These are phyloP conservation scores for Macrocybe gigantea DNA, from an alignment of 768 basidiomycete genomes.

Conservation along the genomic window DNA sequence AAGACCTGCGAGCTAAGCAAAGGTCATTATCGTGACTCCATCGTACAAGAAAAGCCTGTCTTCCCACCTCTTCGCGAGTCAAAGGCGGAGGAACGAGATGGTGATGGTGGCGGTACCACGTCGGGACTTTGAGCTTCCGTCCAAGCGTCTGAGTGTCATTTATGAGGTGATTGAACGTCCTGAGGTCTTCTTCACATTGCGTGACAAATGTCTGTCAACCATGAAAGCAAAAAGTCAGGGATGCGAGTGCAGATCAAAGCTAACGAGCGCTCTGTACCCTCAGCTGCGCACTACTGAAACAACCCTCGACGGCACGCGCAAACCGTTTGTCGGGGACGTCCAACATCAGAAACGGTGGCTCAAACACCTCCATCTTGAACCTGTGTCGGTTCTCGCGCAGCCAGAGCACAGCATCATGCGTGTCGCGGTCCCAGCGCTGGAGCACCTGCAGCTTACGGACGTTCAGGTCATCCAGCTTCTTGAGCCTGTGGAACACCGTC, in stretches of 20 bases:
- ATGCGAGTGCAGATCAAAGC: neutral
- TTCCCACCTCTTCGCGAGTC: slow-evolving; percentile 49
- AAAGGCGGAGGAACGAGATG: slow-evolving; percentile 46
- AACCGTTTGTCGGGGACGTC: slow-evolving; percentile 59
- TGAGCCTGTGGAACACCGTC: slow-evolving; percentile 32
- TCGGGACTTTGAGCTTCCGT: slow-evolving; percentile 49
- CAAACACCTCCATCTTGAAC: slow-evolving; percentile 81
- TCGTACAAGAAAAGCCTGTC: slow-evolving; percentile 1
- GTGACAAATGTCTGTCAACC: slow-evolving; percentile 71
- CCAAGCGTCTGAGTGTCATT: slow-evolving; percentile 59
- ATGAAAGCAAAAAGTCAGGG: neutral
- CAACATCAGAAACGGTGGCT: slow-evolving; percentile 75
- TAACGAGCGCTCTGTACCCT: slow-evolving; percentile 41
- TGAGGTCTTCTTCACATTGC: slow-evolving; percentile 78
- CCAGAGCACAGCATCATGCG: slow-evolving; percentile 66
- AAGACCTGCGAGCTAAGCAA: slow-evolving; percentile 46
- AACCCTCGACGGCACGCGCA: slow-evolving; percentile 68
- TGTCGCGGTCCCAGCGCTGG: slow-evolving; percentile 47
- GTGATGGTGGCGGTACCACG: slow-evolving; percentile 55
- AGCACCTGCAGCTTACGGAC: slow-evolving; percentile 56
- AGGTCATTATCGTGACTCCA: neutral
- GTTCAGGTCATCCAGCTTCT: slow-evolving; percentile 47
- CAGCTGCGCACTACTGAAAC: slow-evolving; percentile 53
- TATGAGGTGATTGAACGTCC: slow-evolving; percentile 58
- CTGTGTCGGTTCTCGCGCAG: slow-evolving; percentile 54